Evolutionary conservation across 2,329 filamentous ascomycete genomes (phyloP), one percentile per base, ranked within the genome.

Genomic region (Verticillium nonalfalfae): DNA sequence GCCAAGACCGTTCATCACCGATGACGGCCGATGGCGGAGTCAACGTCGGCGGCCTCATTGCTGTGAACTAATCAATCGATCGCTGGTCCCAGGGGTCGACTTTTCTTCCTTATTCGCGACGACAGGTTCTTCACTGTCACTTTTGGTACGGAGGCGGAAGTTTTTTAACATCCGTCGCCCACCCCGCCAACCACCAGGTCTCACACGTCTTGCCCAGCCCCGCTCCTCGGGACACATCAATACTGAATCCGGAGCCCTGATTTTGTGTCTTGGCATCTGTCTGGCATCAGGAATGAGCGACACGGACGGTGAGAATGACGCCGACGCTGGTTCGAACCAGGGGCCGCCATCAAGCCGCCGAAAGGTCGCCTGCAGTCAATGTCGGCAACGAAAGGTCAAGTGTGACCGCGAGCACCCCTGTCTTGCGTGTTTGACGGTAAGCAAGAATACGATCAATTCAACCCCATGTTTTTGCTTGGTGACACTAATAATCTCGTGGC

Each of bases 351-450:
- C 26, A 31, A 31, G 15, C 11, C 11, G 31, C 31, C 60, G 60
- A 35, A 56, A 59, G 36, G 72, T 84, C 59, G 81, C 81, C 18
- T 84, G 83, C 65, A 80, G 83, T 18, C 74, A 85, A 36, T 86
- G 84, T 68, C 83, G 85, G 68, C 80, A 82, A 66, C 79, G 84
- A 66, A 86, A 86, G 72, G 85, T 85, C 72, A 85, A 84, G 70
- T 86, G 84, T 70, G 83, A 86, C 67, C 78, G 83, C 63, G 79
- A 78, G 50, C 82, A 79, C 54, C 84, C 84, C 3, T 86, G 84
- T 67, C 78, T 82, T 61, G 85, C 85, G 65, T 86, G 84, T 66
- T 72, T 81, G 68, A 85, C 85, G 77, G 83, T 85, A 60, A 66
- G 71, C 40, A 5, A 21, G 3, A 21, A 10, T 31, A 31, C 26